Evolutionary conservation across 208 protist species (phyloP).

Genomic region (Leptomonas pyrrhocoris): DNA sequence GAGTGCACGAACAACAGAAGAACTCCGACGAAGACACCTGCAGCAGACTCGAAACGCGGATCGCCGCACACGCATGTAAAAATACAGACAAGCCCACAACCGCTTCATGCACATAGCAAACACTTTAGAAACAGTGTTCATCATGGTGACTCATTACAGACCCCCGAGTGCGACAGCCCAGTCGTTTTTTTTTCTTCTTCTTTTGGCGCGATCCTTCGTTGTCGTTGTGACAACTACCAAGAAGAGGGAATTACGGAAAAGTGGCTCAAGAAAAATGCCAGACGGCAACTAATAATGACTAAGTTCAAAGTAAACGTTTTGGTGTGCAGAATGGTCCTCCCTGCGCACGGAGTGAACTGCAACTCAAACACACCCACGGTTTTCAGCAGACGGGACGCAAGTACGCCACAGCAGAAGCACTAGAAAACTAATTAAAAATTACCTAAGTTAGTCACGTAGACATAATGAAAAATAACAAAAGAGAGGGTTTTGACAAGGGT

Average conservation of each 20-base stretch:
- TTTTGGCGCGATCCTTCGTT: no score
- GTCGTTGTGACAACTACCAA: not conserved
- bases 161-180: not conserved
- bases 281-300: constrained; percentile 10
- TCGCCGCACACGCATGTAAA: no score
- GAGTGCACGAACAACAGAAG: no score
- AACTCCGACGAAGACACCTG: no score
- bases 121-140: not conserved
- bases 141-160: not conserved
- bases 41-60: no score
- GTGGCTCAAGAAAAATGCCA: not conserved
- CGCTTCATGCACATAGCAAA: not conserved
- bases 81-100: not conserved
- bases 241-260: not conserved
- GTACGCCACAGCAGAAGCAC: not conserved
- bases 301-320: constrained; percentile 17
- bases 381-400: not conserved
- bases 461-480: no score
- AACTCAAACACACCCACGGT: not conserved
- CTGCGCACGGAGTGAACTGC: not conserved
- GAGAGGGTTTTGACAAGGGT: no score
- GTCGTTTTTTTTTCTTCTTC: not conserved
- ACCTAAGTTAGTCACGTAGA: no score
- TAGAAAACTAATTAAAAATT: not conserved
- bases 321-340: not conserved